Evolutionary conservation across 768 basidiomycete genomes (phyloP), one percentile per base, ranked within the genome.

Genomic region (Galerina marginata): DNA sequence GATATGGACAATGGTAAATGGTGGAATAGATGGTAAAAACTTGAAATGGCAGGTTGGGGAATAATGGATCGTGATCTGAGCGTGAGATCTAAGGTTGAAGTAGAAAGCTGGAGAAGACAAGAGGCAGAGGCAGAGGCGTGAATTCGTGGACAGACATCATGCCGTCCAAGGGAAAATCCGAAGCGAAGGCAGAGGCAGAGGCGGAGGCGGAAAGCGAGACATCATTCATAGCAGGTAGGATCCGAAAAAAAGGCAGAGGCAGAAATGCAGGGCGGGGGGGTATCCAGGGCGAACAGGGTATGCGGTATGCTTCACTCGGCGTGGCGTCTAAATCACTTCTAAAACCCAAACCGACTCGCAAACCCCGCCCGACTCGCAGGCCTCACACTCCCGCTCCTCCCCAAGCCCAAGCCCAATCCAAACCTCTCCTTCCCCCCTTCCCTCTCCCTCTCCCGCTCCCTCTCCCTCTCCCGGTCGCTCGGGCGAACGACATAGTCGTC

Each of bases 401-500:
- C 39, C 40, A 55, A 37, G 14, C 49, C 48, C 15, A 57, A 9
- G 6, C 46, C 40, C 23, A 33, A 11, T 0, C 47, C 47, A 26
- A 10, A 26, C 47, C 25, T 10, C 47, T 26, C 47, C 9, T 20
- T 26, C 25, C 36, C 47, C n/a, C 47, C 23, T 15, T 49, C 47
- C 6, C 47, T n/a, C 26, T 10, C 33, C 20, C 45, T 33, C 29
- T 7, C 9, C 6, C 45, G 26, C 9, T 33, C 29, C 9, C 36
- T 16, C 25, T 26, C 54, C 33, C 45, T 56, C 26, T 56, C 54
- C 43, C 33, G 39, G 2, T 39, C 39, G 40, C 48, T 40, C n/a
- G 42, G 14, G 2, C 43, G 55, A 26, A 43, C 37, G 10, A 46
- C 57, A 29, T 62, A 61, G 25, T 69, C 67, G 52, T 63, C 55